Conservation (phyloP, 2,329 filamentous ascomycete genomes). For the Dactylellina parvicollis region DNA sequence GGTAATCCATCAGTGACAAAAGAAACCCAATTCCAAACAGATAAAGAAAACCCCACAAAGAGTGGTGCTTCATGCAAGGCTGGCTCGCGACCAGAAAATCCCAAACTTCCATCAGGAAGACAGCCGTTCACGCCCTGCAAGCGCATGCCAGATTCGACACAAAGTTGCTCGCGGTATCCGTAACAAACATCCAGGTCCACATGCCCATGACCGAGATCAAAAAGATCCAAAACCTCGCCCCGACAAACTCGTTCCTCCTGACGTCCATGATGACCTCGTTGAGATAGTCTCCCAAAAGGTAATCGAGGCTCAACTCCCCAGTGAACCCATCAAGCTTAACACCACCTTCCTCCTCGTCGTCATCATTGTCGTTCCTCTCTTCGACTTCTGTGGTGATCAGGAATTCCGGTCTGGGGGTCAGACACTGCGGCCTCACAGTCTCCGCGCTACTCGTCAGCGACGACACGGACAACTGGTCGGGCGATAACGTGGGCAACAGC, state of each 20-base stretch:
- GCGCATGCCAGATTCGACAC: constrained; percentile 37
- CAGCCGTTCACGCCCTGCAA: constrained; percentile 4
- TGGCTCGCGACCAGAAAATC: too few relatives aligned
- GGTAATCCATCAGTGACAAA: too few relatives aligned
- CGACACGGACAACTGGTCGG: constrained; percentile 44
- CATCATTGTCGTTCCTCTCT: neutral
- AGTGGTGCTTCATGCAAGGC: too few relatives aligned
- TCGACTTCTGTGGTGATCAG: constrained; percentile 13
- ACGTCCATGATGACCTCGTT: constrained; percentile 52
- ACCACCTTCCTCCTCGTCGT: constrained; percentile 14
- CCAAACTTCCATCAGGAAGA: too few relatives aligned
- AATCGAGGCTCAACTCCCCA: constrained; percentile 48
- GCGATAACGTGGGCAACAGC: constrained; percentile 23
- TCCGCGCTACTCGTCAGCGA: constrained; percentile 45
- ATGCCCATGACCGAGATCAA: constrained; percentile 47
- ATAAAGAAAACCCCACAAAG: too few relatives aligned
- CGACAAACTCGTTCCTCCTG: constrained; percentile 47
- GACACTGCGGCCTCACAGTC: constrained; percentile 26
- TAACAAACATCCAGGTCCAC: constrained; percentile 53
- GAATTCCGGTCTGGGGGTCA: constrained; percentile 17
- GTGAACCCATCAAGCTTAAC: neutral
- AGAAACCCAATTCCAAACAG: too few relatives aligned
- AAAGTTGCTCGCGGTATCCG: constrained; percentile 39
- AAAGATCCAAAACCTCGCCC: constrained; percentile 49
- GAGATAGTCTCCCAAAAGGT: constrained; percentile 49